Evolutionary conservation across 129 eudicot genomes (phyloP), one percentile per base, ranked within the genome.

Genomic region (Flaveria robusta): DNA sequence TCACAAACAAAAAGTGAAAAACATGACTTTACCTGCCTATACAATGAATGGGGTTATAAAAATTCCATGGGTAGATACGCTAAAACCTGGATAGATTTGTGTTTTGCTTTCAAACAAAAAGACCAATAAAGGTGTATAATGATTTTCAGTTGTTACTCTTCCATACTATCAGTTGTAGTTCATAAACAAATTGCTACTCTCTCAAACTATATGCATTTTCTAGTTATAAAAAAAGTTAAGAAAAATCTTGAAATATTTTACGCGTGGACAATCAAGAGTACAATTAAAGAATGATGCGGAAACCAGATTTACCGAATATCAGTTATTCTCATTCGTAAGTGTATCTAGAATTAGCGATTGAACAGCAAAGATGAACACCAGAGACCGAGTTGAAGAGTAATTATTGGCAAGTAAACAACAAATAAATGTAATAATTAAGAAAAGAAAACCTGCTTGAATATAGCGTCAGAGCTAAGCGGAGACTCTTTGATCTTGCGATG

Each of bases 381-480:
- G 19, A 58, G 24, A 58, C 34, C 9, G 34, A 26, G 18, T 23
- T 9, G 26, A 3, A 62, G 37, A 69, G 7, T 9, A 56, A 56
- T 8, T 42, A 69, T 22, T 7, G 29, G 37, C 49, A 58, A 62
- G 43, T 20, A 46, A 22, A 20, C 15, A 34, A 64, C 34, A 49
- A 51, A 49, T 23, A 54, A 11, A 52, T 12, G 19, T 20, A 22
- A 29, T 47, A 75, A 7, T 20, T 22, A 64, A 76, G 63, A 4
- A 19, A 69, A 31, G 18, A 24, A 68, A 69, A 86, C 98, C 96
- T 93, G 98, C 81, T 88, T 90, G 81, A 93, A 93, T 39, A 93
- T 93, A 68, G 97, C 95, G 83, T 84, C 96, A 15, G 98, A 93
- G 58, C 98, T 93, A 46, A 93, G 97, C 19, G 98, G 98, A 82